Conservation (phyloP, 345 rosid genomes). For the Microcos paniculata region DNA sequence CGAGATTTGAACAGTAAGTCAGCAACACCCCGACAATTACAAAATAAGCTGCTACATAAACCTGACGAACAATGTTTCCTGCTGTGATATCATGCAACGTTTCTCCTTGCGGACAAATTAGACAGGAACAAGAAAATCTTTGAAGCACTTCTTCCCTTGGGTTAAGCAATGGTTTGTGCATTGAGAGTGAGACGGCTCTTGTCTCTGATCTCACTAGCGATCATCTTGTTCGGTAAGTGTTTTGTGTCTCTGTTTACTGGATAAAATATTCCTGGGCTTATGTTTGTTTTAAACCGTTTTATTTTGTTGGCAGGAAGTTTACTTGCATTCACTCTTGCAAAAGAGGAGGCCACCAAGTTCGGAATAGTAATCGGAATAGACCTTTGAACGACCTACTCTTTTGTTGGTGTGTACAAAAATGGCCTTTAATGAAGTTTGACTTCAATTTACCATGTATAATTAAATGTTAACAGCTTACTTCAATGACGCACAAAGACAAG, state of each 20-base stretch:
- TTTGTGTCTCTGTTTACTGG: not conserved
- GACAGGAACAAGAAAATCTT: too few species aligned
- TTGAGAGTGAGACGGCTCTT: not conserved
- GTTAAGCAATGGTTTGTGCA: not conserved
- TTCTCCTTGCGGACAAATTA: not conserved
- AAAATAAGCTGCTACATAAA: not conserved
- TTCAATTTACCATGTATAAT: not conserved
- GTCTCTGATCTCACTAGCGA: not conserved
- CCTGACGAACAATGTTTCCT: not conserved
- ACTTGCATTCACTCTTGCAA: not conserved
- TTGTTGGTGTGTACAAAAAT: constrained; percentile 1
- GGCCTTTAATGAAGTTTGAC: not conserved
- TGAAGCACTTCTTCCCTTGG: not conserved
- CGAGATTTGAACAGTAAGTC: not conserved
- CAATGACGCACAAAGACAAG: constrained; percentile 13
- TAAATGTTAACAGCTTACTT: not conserved
- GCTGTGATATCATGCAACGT: not conserved
- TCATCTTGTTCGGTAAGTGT: not conserved
- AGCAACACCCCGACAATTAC: not conserved
- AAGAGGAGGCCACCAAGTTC: not conserved
- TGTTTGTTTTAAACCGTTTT: not conserved
- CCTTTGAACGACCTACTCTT: not conserved
- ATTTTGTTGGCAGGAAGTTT: not conserved
- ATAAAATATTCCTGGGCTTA: not conserved
- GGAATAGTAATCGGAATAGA: not conserved